Percentiles rank a stretch among this genome's conserved stretches.
These are phyloP conservation scores for Beauveria brongniartii DNA, from an alignment of 2,329 filamentous ascomycete genomes.

Conservation along the genomic window DNA sequence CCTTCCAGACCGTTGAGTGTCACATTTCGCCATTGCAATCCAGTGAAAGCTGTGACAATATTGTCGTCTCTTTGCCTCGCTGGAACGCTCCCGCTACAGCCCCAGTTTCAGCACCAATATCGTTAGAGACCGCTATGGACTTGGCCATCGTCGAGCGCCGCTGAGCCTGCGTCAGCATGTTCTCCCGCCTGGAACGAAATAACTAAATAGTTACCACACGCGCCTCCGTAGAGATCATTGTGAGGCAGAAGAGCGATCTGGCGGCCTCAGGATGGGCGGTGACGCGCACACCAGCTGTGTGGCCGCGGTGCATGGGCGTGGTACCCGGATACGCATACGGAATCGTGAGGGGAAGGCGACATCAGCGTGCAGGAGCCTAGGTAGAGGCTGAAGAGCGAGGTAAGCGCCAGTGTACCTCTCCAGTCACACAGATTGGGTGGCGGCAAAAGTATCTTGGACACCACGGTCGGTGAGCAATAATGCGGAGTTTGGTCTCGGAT, in stretches of 20 bases:
- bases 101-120: neutral
- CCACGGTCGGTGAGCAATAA: neutral
- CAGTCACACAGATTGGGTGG: neutral
- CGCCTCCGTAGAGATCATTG: neutral
- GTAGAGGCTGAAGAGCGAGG: neutral
- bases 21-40: no score
- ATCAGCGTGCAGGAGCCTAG: no score
- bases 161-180: no score
- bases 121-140: neutral
- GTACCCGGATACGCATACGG: constrained; percentile 1
- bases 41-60: no score
- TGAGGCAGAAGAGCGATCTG: neutral
- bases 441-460: neutral
- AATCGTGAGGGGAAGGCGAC: neutral
- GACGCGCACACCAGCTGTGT: constrained; percentile 1
- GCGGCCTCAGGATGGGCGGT: constrained; percentile 1
- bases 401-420: neutral
- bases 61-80: neutral
- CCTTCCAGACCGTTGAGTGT: no score
- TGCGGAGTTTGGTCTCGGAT: neutral
- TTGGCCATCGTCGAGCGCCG: neutral
- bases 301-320: constrained; percentile 1
- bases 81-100: neutral
- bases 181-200: neutral
- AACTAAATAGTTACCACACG: neutral